Base-by-base conservation (phyloP, 371 early-diverging fungal genomes). In the Encephalitozoon intestinalis region DNA sequence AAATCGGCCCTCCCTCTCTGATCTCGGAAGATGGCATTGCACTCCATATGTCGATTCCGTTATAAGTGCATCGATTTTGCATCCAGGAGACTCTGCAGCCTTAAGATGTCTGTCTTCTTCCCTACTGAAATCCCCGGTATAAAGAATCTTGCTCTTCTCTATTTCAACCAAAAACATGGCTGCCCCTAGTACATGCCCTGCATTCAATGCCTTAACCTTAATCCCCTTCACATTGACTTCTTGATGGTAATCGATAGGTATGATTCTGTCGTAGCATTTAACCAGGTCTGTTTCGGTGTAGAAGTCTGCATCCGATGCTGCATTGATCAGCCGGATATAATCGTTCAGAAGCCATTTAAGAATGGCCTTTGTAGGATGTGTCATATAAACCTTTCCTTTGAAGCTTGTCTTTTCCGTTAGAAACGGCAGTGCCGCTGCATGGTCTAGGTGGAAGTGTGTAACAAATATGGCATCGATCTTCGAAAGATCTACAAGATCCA, bases 41-140 rank as follows among this genome's bases (percentile, higher is more conserved):
- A 96, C 94, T 68, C 99, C 99, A 82, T 96, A 99, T 2, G 99
- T 99, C 63, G 92, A 91, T 84, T 99, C 99, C 63, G 93, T 91
- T 64, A 99, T 94, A 76, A 99, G 86, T 11, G 96, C 93, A 81
- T 97, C 94, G 0, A 94, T 88, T 0, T 90, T 87, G 76, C 83
- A 78, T 37, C 86, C 87, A 0, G 98, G 97, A 44, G 89, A 88
- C 77, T 96, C 97, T 2, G 97, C 99, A 0, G 95, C 93, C 90
- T 94, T 94, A 79, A 99, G 88, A 86, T 99, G 99, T 12, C 99
- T 88, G 87, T 99, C 99, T 83, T 96, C 97, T 86, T 98, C 99
- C 76, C 96, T 90, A 34, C 94, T 94, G 83, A 97, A 99, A 83
- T 99, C 99, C 40, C 99, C 99, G 0, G 99, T 99, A 83, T 99